phyloP scores from a whole-genome alignment of 306 rosid species.

The Senna tora region DNA sequence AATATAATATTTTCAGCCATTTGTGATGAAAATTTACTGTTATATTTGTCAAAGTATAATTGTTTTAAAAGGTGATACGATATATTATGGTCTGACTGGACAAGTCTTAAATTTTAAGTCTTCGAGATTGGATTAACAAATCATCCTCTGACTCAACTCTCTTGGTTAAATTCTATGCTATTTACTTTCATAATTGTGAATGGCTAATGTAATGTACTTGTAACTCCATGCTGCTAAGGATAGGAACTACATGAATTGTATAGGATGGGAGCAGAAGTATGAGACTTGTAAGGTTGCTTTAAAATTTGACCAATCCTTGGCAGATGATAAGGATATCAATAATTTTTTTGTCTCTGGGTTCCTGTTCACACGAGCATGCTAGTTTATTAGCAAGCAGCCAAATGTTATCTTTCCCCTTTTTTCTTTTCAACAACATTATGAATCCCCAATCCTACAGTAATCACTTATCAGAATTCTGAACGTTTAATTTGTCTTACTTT shows the following conservation, averaged over 20 bases:
- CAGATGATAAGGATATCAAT: background rate
- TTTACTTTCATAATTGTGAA: background rate
- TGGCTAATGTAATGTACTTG: background rate
- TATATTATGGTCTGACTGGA: too few species aligned
- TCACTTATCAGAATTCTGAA: constrained; percentile 18
- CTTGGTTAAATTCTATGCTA: background rate
- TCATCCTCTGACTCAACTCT: background rate
- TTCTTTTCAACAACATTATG: background rate
- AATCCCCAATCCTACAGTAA: background rate
- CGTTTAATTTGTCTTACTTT: constrained; percentile 18
- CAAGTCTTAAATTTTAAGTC: background rate
- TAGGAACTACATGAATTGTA: background rate
- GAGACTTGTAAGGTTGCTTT: background rate
- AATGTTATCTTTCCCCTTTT: background rate
- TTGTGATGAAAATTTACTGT: background rate
- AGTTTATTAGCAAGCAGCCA: background rate
- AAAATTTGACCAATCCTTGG: background rate
- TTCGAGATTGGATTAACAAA: background rate
- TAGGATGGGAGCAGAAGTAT: background rate
- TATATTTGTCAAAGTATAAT: background rate
- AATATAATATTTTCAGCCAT: background rate
- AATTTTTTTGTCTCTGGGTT: background rate
- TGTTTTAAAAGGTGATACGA: background rate
- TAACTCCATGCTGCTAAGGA: background rate
- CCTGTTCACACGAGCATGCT: background rate